Base-by-base conservation (phyloP, 768 basidiomycete genomes). In the Royoungia palumana region DNA sequence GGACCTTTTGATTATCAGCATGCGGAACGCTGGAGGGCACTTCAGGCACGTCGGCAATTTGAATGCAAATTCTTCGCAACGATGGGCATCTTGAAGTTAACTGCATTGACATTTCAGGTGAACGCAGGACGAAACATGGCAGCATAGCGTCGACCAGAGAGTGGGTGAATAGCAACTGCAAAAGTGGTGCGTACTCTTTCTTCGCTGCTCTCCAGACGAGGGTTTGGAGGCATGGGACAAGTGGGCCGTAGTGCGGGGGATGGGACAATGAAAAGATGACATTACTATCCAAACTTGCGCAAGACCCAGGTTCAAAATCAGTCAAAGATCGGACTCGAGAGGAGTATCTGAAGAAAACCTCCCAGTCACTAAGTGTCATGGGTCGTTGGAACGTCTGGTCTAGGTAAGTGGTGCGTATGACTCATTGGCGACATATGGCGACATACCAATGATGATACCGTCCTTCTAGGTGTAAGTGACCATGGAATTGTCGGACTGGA, bases 341-440 rank as follows among this genome's bases (percentile, higher is more conserved):
- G 9, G 64, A 58, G 50, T 68, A 66, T 45, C 21, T 55, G n/a
- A 50, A 65, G 41, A 68, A 66, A 24, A 59, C 47, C 12, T 55
- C 53, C 65, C 66, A 66, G 50, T 66, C 66, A 35, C 34, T 55
- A 5, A 63, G 35, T 11, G 54, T 53, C 61, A 66, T 64, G 32
- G 62, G 46, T 28, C 65, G 58, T 39, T 46, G 55, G 32, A 66
- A 57, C 16, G 17, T 25, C 64, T 65, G 27, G n/a, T 28, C 37
- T 42, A 36, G 36, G 39, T 63, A n/a, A 57, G 49, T 46, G 36
- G 14, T 32, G 27, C 30, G 14, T 32, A 28, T 21, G 36, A 36
- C n/a, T n/a, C n/a, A 41, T 32, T 24, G 7, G 22, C 27, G 20
- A 32, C 2, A 14, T 32, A 32, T 32, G 39, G n/a, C 20, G 30